Evolutionary conservation across 2,329 filamentous ascomycete species (phyloP), one percentile per base, ranked within the genome.

Genomic region (Calonectria crousiana): DNA sequence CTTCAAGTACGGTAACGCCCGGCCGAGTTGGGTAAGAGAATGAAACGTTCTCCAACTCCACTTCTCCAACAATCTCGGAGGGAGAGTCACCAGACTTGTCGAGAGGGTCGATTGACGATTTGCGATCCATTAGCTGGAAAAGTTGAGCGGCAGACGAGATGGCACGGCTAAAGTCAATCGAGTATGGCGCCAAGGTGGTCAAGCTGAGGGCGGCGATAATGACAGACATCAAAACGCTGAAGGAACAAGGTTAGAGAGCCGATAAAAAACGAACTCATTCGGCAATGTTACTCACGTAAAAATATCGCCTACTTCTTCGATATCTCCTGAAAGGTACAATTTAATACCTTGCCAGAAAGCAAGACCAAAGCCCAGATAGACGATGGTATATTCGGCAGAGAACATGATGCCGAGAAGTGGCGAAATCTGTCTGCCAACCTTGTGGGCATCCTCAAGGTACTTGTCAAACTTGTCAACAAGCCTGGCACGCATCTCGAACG

Each of bases 21-120:
- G 87, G 87, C 0, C 88, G 80, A 1, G 84, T 85, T 0, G 88
- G 88, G 74, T 90, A 89, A 2, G 84, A 80, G 72, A 89, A 88
- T 0, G 78, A 82, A n/a, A 89, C 77, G 23, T 85, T 83, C 10
- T 85, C 80, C 14, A 89, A 74, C 20, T 85, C 80, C 4, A 89
- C 80, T 4, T 80, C 72, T 6, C 85, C 85, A 2, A 78, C 32
- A 0, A 82, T 82, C 20, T 82, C 75, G 1, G 76, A 69, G 0
- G 84, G 83, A 28, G 74, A 75, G 51, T 82, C 81, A 20, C 85
- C 85, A 8, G 80, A 74, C 11, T 77, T 74, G 28, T 82, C 77
- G 44, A 86, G 82, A 3, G 85, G 83, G 41, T 86, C 79, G 23
- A 86, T 86, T 1, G 79, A 74, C 3, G 85, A 86, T 52, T 79